Evolutionary conservation across 208 protist species (phyloP).

Genomic region (Giardia muris): DNA sequence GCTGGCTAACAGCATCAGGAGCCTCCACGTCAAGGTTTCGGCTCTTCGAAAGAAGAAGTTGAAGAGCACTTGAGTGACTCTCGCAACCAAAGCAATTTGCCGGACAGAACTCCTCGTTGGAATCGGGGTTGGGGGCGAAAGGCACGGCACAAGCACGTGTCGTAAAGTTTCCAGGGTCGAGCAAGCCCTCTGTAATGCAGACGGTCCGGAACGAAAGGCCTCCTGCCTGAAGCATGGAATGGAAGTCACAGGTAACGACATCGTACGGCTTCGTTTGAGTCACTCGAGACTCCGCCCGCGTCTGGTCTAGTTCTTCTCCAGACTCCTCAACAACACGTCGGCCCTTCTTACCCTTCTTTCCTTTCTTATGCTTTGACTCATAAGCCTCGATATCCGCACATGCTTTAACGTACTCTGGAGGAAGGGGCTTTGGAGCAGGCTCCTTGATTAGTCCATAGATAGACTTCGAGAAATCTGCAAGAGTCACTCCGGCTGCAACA

Average conservation of each 20-base stretch:
- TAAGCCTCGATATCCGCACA: neutral
- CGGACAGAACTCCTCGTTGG: neutral
- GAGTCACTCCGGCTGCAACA: neutral
- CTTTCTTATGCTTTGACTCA: neutral
- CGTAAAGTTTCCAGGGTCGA: neutral
- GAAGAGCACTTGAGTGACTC: neutral
- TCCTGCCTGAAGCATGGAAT: neutral
- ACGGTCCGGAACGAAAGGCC: neutral
- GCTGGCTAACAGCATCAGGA: neutral
- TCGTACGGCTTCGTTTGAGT: slow-evolving; percentile 8
- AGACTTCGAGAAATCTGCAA: neutral
- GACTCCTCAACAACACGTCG: neutral
- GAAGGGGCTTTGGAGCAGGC: neutral
- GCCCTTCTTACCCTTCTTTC: neutral
- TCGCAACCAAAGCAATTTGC: neutral
- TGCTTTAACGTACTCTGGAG: neutral
- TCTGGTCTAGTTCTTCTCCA: neutral
- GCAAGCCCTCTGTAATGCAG: neutral
- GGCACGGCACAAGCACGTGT: neutral
- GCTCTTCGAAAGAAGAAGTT: neutral
- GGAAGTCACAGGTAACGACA: neutral
- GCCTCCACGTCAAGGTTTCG: neutral
- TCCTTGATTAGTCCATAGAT: neutral
- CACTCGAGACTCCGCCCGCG: neutral
- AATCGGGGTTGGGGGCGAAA: neutral